Percentiles rank a stretch among this genome's conserved stretches.
Conservation (phyloP, 306 rosid genomes). For the Begonia fuchsioides region DNA sequence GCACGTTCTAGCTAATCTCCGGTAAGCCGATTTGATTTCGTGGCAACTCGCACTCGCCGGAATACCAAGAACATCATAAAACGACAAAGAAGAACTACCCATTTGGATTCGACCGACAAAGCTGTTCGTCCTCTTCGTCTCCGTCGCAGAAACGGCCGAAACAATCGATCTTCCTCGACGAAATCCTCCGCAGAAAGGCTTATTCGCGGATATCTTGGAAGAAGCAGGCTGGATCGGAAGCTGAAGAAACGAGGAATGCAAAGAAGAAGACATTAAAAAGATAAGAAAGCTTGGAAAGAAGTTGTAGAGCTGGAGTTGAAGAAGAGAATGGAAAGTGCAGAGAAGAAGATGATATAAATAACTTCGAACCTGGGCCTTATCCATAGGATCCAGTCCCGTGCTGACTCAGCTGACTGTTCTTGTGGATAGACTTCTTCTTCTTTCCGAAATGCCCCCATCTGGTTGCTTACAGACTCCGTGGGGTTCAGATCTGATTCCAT, state of each 20-base stretch:
- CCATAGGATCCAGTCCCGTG: no score
- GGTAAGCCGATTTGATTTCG: constrained; percentile 54
- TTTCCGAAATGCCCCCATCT: no score
- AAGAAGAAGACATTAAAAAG: background rate
- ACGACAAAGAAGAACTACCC: constrained; percentile 26
- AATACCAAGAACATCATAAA: constrained; percentile 67
- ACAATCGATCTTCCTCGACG: background rate
- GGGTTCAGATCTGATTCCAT: no score
- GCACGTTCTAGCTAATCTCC: constrained; percentile 45
- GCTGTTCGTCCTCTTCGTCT: constrained; percentile 12
- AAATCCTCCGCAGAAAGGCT: background rate
- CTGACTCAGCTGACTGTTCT: no score
- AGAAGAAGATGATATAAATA: background rate
- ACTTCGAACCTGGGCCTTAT: constrained; percentile 4
- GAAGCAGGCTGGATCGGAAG: background rate
- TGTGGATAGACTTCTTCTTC: no score
- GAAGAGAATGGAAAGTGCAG: constrained; percentile 4
- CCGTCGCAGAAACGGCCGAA: constrained; percentile 5
- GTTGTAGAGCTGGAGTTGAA: constrained; percentile 4
- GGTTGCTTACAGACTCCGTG: no score
- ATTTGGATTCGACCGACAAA: background rate
- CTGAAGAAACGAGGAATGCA: background rate
- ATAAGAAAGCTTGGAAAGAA: background rate
- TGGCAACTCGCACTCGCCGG: constrained; percentile 26
- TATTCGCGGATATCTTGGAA: background rate